Conservation (phyloP, 1,284 basidiomycete species). For the Grifola frondosa region DNA sequence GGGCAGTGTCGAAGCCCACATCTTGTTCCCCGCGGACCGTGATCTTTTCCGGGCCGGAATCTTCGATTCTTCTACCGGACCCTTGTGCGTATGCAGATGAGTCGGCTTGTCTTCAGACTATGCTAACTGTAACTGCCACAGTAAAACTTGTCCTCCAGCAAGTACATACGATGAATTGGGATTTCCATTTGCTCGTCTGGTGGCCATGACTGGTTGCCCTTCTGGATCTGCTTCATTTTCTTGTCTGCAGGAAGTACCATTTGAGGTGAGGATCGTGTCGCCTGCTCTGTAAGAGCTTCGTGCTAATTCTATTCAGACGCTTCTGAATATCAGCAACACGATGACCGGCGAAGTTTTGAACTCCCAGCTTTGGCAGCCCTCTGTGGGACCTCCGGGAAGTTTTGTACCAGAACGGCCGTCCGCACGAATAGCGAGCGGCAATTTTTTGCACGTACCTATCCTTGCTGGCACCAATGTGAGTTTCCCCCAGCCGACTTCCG, state of each 20-base stretch:
- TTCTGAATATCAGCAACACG: conserved; percentile 46
- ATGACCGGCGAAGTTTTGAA: conserved; percentile 50
- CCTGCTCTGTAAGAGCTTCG: not conserved
- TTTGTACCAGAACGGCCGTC: conserved; percentile 51
- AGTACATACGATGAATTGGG: conserved; percentile 55
- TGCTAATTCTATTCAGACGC: conserved; percentile 31
- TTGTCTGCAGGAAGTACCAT: conserved; percentile 50
- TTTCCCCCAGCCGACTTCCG: not conserved
- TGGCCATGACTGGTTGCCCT: conserved; percentile 47
- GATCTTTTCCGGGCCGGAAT: conserved; percentile 54
- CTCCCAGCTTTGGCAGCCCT: conserved; percentile 56
- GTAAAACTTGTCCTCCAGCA: conserved; percentile 54
- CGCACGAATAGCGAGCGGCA: conserved; percentile 42
- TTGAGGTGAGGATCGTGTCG: conserved; percentile 38
- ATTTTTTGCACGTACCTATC: conserved; percentile 55
- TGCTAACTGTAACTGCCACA: conserved; percentile 22
- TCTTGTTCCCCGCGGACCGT: conserved; percentile 42
- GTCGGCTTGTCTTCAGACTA: not conserved
- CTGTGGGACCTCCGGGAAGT: conserved; percentile 53
- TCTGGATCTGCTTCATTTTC: conserved; percentile 40
- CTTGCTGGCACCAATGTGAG: conserved; percentile 55
- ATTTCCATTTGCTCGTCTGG: conserved; percentile 50
- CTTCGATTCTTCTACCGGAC: conserved; percentile 53
- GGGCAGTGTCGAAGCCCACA: conserved; percentile 52
- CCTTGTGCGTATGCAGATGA: conserved; percentile 42